phyloP scores from a whole-genome alignment of 2,329 filamentous ascomycete genomes.

The Juglanconis juglandina region DNA sequence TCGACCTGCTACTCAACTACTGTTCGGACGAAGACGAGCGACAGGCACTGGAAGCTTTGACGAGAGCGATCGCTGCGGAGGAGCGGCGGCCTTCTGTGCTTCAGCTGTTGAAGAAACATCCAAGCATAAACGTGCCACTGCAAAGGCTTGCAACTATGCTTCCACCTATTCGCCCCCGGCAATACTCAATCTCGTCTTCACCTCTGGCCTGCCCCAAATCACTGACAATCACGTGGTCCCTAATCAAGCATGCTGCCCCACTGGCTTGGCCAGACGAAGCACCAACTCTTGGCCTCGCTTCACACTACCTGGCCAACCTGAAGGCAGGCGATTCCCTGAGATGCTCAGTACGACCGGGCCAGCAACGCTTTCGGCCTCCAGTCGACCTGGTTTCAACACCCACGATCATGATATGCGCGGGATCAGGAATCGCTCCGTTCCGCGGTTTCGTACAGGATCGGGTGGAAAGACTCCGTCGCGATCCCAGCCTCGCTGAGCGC shows the following conservation, averaged over 20 bases:
- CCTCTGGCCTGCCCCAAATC: slow-evolving; percentile 41
- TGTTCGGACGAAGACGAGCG: neutral
- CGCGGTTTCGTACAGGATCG: slow-evolving; percentile 35
- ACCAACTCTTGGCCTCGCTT: neutral
- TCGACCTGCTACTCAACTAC: neutral
- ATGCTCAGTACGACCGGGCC: neutral
- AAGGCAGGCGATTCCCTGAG: neutral
- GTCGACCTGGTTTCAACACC: slow-evolving; percentile 34
- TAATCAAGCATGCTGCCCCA: neutral
- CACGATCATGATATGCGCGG: slow-evolving; percentile 48
- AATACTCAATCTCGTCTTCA: slow-evolving; percentile 57
- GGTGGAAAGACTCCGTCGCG: slow-evolving; percentile 12
- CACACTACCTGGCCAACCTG: slow-evolving; percentile 37
- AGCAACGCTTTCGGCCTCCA: slow-evolving; percentile 41
- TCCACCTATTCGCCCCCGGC: slow-evolving; percentile 55
- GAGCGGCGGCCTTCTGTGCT: slow-evolving; percentile 49
- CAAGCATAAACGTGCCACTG: slow-evolving; percentile 46
- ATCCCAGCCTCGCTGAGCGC: slow-evolving; percentile 22
- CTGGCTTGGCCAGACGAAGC: neutral
- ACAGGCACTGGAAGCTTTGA: neutral
- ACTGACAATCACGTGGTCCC: slow-evolving; percentile 42
- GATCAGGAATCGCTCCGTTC: slow-evolving; percentile 47
- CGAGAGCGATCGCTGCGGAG: neutral
- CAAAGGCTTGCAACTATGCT: slow-evolving; percentile 53
- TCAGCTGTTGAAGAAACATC: slow-evolving; percentile 52